A percentile compares a stretch with the other conserved stretches of the same genome.
Conservation (phyloP, 306 rosid species). For the Vachellia collinsii region DNA sequence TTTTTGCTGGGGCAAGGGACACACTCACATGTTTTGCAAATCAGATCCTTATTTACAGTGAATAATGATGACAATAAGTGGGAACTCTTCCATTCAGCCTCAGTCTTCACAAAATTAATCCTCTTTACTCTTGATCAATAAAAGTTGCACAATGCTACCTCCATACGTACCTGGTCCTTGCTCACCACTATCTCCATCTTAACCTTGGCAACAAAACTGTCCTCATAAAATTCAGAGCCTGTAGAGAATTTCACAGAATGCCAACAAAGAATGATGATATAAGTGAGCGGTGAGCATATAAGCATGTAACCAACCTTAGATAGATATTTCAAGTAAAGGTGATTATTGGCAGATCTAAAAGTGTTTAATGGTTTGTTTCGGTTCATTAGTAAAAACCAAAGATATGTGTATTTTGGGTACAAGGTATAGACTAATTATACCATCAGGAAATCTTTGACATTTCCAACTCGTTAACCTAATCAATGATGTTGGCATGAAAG, state of each 20-base stretch:
- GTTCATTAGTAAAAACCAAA: not conserved
- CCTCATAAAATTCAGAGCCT: conserved; percentile 93
- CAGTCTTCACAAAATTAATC: conserved; percentile 7
- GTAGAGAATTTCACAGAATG: conserved; percentile 25
- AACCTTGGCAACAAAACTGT: conserved; percentile 82
- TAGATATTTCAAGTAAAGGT: conserved; percentile 14
- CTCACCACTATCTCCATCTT: conserved; percentile 92
- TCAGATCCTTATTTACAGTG: not conserved
- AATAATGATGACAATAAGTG: conserved; percentile 7
- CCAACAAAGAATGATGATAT: conserved; percentile 22
- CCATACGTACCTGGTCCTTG: conserved; percentile 71
- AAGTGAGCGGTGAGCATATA: conserved; percentile 21
- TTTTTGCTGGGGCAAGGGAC: not conserved
- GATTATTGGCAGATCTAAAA: conserved; percentile 19
- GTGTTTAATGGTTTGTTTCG: not conserved
- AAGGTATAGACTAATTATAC: not conserved
- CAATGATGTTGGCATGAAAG: conserved; percentile 4
- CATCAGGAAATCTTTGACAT: not conserved
- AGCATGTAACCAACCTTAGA: conserved; percentile 2
- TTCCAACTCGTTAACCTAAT: not conserved
- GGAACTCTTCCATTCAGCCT: conserved; percentile 13
- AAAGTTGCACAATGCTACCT: conserved; percentile 6
- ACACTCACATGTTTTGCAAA: conserved; percentile 6
- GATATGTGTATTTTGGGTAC: not conserved
- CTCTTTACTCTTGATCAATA: not conserved